phyloP scores from a whole-genome alignment of 352 stramenopile species.

The Pythium sp. region DNA sequence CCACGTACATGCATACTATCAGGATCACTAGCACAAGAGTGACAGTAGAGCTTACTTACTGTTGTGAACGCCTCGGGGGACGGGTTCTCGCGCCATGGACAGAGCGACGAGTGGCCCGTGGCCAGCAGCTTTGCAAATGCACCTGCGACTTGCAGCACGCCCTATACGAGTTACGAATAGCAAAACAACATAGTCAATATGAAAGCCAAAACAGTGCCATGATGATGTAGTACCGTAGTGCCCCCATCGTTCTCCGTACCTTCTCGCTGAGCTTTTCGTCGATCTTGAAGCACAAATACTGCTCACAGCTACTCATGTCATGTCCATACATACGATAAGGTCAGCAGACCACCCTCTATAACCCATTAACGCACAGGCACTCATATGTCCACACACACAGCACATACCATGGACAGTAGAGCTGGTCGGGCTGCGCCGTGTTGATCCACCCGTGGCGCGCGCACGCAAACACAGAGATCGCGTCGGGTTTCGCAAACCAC shows the following conservation, averaged over 20 bases:
- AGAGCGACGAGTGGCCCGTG: constrained; percentile 37
- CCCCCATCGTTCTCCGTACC: constrained; percentile 1
- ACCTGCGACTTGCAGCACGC: constrained; percentile 31
- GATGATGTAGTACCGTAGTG: not conserved
- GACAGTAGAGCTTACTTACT: constrained; percentile 24
- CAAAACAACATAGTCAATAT: not conserved
- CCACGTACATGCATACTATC: not conserved
- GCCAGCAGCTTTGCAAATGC: constrained; percentile 43
- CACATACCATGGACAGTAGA: constrained; percentile 40
- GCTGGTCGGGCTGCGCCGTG: constrained; percentile 30
- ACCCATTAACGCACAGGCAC: not conserved
- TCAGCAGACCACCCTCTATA: not conserved
- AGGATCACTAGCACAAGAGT: not conserved
- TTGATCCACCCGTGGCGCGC: constrained; percentile 59
- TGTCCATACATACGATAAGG: not conserved
- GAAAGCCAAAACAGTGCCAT: not conserved
- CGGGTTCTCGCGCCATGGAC: constrained; percentile 59
- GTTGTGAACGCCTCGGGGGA: constrained; percentile 52
- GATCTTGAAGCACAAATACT: constrained; percentile 53
- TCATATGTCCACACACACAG: not conserved
- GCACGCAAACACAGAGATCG: constrained; percentile 43
- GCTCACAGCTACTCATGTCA: constrained; percentile 28
- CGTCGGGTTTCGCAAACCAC: constrained; percentile 63
- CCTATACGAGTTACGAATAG: constrained; percentile 10
- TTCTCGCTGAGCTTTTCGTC: constrained; percentile 41